Evolutionary conservation across 768 basidiomycete genomes (phyloP), one percentile per base, ranked within the genome.

Genomic region (Mycena alexandri): DNA sequence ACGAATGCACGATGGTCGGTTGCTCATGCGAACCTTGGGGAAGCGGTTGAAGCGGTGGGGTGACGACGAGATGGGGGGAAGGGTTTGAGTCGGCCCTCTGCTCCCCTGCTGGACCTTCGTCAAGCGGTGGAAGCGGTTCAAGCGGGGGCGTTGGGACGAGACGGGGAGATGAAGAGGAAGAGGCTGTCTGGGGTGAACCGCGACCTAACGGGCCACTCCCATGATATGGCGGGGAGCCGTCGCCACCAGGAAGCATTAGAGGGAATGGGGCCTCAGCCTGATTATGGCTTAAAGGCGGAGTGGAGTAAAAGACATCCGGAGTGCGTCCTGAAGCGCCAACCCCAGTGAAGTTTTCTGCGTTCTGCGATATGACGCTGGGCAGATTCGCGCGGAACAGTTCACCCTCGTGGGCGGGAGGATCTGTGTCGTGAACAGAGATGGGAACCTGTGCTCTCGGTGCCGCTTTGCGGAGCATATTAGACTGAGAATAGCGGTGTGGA

Each of bases 371-470:
- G 16, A 82, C 83, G 68, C 88, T 90, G 4, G 89, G 86, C 29
- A 88, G 76, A 59, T 85, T 77, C 10, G 81, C 80, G 21, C 86
- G 83, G 48, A 80, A 74, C 16, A 69, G 74, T 46, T 68, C 70
- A 19, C 50, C 65, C n/a, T 74, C 73, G 67, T 47, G 67, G 24
- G 44, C 59, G 65, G 48, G 67, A 43, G 64, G n/a, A 14, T 75
- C 75, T 56, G 77, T 75, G 48, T 86, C 83, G 38, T 84, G 81
- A 52, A 88, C 83, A 13, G 89, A 89, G 13, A 87, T 81, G 1
- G 90, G 89, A 7, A 91, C 76, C 71, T 90, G 88, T 12, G 87
- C 88, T 65, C 87, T 80, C 0, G 89, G 90, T 24, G 87, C 87
- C 22, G 86, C 87, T 73, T 92, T 92, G 43, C 89, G 87, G 65